Conservation (phyloP, 2,329 filamentous ascomycete genomes). For the Fusarium sororula region DNA sequence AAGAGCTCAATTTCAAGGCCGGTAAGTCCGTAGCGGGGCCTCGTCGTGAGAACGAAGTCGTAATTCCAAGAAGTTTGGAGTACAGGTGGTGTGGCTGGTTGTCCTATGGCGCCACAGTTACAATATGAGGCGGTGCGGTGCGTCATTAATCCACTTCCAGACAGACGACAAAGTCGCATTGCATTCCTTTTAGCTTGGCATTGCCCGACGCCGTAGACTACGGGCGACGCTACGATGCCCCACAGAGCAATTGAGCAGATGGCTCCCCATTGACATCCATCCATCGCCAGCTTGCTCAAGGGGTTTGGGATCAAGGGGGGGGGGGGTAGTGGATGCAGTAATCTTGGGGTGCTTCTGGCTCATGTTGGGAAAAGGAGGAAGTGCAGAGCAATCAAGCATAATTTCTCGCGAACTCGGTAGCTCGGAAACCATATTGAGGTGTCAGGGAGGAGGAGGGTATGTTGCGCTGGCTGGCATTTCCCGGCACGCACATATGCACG, state of each 20-base stretch:
- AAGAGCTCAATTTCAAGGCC: constrained; percentile 2
- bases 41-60: not conserved
- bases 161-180: not conserved
- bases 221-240: not conserved
- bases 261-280: not conserved
- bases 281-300: not conserved
- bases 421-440: not conserved
- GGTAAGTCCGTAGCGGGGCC: not conserved
- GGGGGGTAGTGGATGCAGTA: not conserved
- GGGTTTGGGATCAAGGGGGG: not conserved
- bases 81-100: not conserved
- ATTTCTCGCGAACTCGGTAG: not conserved
- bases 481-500: not conserved
- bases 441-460: not conserved
- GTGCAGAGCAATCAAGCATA: not conserved
- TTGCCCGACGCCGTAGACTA: not conserved
- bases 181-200: not conserved
- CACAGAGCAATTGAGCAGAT: not conserved
- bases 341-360: not conserved
- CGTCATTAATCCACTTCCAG: not conserved
- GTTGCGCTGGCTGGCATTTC: not conserved
- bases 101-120: not conserved
- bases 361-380: not conserved
- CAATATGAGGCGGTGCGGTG: not conserved
- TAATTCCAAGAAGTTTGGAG: not conserved